phyloP scores from a whole-genome alignment of 179 eudicot species.

The Corrigiola litoralis region DNA sequence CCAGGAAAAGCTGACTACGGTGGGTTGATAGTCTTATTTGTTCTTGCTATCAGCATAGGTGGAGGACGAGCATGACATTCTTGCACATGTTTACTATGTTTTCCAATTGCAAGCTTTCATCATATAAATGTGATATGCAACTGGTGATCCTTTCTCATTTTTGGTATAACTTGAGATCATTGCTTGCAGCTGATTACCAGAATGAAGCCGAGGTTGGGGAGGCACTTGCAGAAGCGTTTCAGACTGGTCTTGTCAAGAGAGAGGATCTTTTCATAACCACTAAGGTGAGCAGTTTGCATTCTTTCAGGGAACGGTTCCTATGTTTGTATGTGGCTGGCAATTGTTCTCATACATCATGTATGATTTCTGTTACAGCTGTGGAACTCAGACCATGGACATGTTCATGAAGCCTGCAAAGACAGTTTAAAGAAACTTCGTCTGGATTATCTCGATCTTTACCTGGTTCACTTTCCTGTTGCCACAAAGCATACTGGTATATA shows the following conservation, averaged over 20 bases:
- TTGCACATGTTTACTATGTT: background rate
- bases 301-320: background rate
- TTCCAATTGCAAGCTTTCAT: background rate
- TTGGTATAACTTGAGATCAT: no score
- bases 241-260: constrained; percentile 75
- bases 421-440: constrained; percentile 79
- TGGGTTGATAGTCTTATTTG: no score
- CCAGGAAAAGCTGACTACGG: no score
- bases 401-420: constrained; percentile 81
- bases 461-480: constrained; percentile 88
- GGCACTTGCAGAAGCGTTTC: constrained; percentile 82
- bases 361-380: constrained; percentile 55
- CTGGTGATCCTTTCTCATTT: no score
- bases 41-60: no score
- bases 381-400: constrained; percentile 98
- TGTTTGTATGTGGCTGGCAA: background rate
- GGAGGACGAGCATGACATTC: background rate
- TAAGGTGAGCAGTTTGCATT: constrained; percentile 44
- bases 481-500: constrained; percentile 74
- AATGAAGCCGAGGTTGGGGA: constrained; percentile 95
- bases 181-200: constrained; percentile 72
- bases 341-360: background rate
- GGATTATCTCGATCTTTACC: constrained; percentile 79
- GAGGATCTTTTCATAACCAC: constrained; percentile 92
- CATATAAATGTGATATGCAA: background rate